These are phyloP conservation scores for Corynascus novoguineensis DNA, from an alignment of 495 filamentous ascomycete genomes.

Conservation along the genomic window DNA sequence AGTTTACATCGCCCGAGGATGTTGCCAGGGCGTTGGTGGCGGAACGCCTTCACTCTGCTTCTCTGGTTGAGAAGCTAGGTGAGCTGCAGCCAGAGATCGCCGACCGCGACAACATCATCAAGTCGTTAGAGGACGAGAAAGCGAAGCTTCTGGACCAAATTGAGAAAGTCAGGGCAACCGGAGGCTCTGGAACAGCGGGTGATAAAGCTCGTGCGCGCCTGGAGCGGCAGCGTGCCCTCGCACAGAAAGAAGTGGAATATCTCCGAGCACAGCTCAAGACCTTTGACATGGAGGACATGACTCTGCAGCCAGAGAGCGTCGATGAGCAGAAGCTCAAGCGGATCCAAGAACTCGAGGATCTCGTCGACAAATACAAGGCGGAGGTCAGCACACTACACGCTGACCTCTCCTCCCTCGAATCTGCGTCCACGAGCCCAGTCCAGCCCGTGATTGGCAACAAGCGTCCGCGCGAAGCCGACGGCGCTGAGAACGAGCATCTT, in stretches of 20 bases:
- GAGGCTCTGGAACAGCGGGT: conserved; percentile 38
- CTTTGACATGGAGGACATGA: conserved; percentile 83
- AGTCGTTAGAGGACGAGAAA: conserved; percentile 63
- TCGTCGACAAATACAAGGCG: conserved; percentile 82
- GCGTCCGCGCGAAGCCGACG: conserved; percentile 49
- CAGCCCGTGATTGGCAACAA: conserved; percentile 47
- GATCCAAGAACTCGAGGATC: conserved; percentile 72
- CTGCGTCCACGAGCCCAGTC: conserved; percentile 24
- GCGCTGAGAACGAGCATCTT: conserved; percentile 66
- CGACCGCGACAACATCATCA: conserved; percentile 75
- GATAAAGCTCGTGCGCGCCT: conserved; percentile 59
- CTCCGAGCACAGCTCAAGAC: conserved; percentile 87
- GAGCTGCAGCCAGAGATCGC: conserved; percentile 69
- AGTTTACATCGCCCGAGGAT: conserved; percentile 84
- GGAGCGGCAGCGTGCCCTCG: conserved; percentile 78
- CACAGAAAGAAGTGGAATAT: conserved; percentile 88
- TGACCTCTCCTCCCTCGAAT: conserved; percentile 62
- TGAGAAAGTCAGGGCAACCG: conserved; percentile 57
- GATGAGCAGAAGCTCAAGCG: conserved; percentile 71
- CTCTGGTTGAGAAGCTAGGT: conserved; percentile 71
- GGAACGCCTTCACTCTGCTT: conserved; percentile 71
- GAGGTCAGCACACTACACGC: conserved; percentile 70
- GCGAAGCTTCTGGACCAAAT: conserved; percentile 56
- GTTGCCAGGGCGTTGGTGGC: conserved; percentile 77
- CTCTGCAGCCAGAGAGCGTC: conserved; percentile 70